Conservation (phyloP, 352 stramenopile species). For the Globisporangium emineosum region DNA sequence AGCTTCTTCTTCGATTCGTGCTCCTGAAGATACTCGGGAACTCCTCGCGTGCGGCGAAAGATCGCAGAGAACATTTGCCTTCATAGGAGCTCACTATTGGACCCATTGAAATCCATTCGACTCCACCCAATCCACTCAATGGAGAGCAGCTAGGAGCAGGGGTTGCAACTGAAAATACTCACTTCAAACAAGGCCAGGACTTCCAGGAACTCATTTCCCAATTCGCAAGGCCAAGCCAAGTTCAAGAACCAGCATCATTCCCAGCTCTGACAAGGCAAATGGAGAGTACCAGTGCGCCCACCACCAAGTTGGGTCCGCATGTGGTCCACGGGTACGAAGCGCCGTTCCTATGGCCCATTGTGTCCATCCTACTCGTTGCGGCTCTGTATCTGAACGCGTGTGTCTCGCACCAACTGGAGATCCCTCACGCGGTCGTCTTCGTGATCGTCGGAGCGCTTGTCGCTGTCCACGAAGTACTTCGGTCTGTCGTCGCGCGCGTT, state of each 20-base stretch:
- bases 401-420: background rate
- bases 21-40: background rate
- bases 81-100: too few relatives aligned
- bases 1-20: background rate
- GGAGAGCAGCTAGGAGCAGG: background rate
- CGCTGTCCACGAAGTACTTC: conserved; percentile 8
- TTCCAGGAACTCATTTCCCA: background rate
- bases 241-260: background rate
- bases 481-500: background rate
- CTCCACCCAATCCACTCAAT: background rate
- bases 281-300: background rate
- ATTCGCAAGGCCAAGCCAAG: background rate
- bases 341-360: conserved; percentile 4
- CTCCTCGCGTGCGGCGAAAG: background rate
- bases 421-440: conserved; percentile 2
- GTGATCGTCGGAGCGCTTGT: background rate
- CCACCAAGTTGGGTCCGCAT: background rate
- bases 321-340: conserved; percentile 6
- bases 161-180: background rate
- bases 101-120: background rate
- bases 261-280: background rate
- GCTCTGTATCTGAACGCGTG: conserved; percentile 6
- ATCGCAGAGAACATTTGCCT: background rate
- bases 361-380: background rate
- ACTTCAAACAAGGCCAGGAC: background rate